Evolutionary conservation across 2,329 filamentous ascomycete genomes (phyloP).

Genomic region (Pyricularia grisea): DNA sequence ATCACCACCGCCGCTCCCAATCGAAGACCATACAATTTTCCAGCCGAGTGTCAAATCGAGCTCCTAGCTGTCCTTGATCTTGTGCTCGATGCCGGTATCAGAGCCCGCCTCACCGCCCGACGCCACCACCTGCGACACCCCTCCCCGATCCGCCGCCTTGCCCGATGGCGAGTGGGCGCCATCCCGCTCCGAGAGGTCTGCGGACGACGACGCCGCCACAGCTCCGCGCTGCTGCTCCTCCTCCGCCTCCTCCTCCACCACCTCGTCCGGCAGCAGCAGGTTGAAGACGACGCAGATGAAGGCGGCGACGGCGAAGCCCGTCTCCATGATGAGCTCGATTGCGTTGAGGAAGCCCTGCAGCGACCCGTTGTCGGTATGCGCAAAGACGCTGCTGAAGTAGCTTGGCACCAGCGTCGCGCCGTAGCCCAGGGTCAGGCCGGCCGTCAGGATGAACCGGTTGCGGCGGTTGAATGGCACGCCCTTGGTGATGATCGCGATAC

Average conservation of each 20-base stretch:
- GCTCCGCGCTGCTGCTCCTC: conserved; percentile 18
- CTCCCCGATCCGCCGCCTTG: not conserved
- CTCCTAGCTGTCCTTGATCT: not conserved
- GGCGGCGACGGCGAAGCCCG: conserved; percentile 66
- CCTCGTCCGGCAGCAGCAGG: conserved; percentile 60
- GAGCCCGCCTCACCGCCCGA: not conserved
- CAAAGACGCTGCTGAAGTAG: conserved; percentile 65
- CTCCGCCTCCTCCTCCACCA: conserved; percentile 48
- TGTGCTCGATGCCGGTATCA: not conserved
- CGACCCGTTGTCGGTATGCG: conserved; percentile 58
- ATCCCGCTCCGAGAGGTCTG: not conserved
- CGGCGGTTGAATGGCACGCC: conserved; percentile 66
- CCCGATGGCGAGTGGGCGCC: not conserved
- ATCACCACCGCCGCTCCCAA: not conserved
- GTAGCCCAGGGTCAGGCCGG: conserved; percentile 63
- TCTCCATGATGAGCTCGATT: conserved; percentile 63
- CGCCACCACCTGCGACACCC: not conserved
- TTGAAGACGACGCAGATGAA: conserved; percentile 67
- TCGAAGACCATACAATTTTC: not conserved
- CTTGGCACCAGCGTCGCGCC: conserved; percentile 56
- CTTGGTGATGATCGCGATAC: conserved; percentile 64
- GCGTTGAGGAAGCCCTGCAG: conserved; percentile 69
- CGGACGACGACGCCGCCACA: conserved; percentile 5
- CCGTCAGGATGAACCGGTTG: conserved; percentile 74
- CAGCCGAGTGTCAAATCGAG: not conserved